Base-by-base conservation (phyloP, 2,329 filamentous ascomycete genomes). In the Neoascochyta sp. region DNA sequence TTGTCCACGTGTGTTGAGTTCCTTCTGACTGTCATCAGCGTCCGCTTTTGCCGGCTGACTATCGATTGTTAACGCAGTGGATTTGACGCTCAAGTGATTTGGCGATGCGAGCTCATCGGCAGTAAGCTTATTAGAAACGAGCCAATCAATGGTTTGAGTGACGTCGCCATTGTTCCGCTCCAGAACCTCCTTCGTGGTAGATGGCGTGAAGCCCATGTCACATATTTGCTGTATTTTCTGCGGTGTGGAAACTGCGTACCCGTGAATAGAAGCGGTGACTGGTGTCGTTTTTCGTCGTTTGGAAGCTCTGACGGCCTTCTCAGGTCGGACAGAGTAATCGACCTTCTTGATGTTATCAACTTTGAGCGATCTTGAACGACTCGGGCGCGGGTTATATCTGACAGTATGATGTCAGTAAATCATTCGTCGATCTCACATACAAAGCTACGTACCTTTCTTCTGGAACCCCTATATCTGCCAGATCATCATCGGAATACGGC, bases 181-280 rank as follows among this genome's bases (percentile, higher is more conserved):
- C 3, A 60, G 29, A 9, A 53, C 57, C 22, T 22, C 41, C 22
- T 46, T 35, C 12, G 52, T 59, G 1, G 50, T 57, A 7, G 37
- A 40, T 18, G 57, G 57, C 10, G 56, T 57, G 27, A 62, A 62
- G 2, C 57, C 57, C 55, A 62, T 62, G 4, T 57, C 57, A 18
- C 54, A 59, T 6, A 60, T 60, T 23, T 54, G 50, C 21, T 39
- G 43, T 3, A 60, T 32, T 33, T 54, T 60, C 16, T 52, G 38
- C 10, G 57, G 57, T 7, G 57, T 60, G 3, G 25, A 30, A 1
- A 22, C 14, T n/a, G 37, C 32, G 5, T 29, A 18, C 7, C 16
- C 27, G 7, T 34, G 34, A 7, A 24, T 22, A 24, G 26, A 32
- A 22, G 32, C 35, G 9, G 22, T 18, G 2, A 30, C 22, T 7